These are phyloP conservation scores for Arthrobotrys iridis DNA, from an alignment of 2,329 filamentous ascomycete species.

Conservation along the genomic window DNA sequence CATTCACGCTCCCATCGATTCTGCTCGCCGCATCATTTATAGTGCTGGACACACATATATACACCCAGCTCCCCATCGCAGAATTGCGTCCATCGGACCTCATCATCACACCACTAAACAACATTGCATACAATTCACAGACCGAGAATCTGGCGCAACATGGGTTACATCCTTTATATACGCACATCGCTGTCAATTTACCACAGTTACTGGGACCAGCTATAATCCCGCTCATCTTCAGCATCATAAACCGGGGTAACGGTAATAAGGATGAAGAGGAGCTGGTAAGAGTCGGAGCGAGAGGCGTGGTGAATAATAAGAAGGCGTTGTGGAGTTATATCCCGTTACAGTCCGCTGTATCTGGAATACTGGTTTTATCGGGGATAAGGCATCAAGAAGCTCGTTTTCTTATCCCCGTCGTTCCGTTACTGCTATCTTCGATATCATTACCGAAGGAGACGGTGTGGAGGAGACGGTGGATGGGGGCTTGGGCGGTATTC, in stretches of 20 bases:
- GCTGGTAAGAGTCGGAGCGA: background rate
- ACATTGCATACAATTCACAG: conserved; percentile 66
- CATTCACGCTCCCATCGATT: conserved; percentile 64
- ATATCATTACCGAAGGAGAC: conserved; percentile 62
- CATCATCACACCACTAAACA: conserved; percentile 67
- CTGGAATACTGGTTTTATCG: conserved; percentile 56
- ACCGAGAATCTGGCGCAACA: conserved; percentile 66
- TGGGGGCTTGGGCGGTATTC: conserved; percentile 65
- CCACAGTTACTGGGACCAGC: conserved; percentile 67
- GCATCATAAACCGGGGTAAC: conserved; percentile 16
- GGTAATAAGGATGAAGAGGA: background rate
- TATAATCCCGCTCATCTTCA: conserved; percentile 63
- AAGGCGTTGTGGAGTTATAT: background rate
- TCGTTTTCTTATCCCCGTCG: conserved; percentile 66
- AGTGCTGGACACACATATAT: conserved; percentile 48
- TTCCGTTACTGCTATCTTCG: conserved; percentile 66
- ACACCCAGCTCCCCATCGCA: conserved; percentile 32
- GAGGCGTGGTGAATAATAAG: background rate
- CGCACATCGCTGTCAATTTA: conserved; percentile 66
- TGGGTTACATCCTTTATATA: conserved; percentile 67
- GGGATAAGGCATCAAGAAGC: conserved; percentile 65
- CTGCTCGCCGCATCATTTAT: conserved; percentile 72
- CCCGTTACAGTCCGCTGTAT: conserved; percentile 57
- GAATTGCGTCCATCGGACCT: conserved; percentile 55
- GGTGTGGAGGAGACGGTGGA: conserved; percentile 60